phyloP scores from a whole-genome alignment of 179 eudicot species.

The Patellifolia procumbens region DNA sequence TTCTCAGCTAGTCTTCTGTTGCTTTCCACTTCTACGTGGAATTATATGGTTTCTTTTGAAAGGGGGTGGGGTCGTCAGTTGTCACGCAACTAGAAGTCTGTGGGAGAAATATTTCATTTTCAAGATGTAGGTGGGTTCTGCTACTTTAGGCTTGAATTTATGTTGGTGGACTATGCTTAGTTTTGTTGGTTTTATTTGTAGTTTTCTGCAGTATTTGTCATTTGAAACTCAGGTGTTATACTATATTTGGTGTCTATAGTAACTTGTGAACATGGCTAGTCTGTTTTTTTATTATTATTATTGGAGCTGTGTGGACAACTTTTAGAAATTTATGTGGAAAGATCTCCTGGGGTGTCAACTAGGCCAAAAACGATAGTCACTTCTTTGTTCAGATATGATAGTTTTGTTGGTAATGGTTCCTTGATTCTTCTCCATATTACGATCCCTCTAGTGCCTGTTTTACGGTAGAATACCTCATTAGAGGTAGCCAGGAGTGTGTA shows the following conservation, averaged over 20 bases:
- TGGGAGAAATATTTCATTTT: neutral
- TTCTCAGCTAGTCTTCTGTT: neutral
- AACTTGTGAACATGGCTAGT: neutral
- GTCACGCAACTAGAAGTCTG: neutral
- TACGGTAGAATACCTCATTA: neutral
- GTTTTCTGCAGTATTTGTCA: neutral
- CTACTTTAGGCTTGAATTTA: neutral
- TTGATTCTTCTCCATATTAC: neutral
- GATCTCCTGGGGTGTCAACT: neutral
- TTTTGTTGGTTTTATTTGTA: neutral
- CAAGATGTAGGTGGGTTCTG: neutral
- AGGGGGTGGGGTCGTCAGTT: neutral
- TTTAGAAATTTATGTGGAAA: slow-evolving; percentile 13
- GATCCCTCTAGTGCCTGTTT: neutral
- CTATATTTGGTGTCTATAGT: neutral
- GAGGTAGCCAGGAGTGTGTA: neutral
- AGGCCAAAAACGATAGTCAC: neutral
- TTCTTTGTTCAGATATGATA: neutral
- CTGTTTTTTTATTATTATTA: neutral
- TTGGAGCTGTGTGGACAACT: neutral
- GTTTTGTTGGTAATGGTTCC: neutral
- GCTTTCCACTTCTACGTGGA: too few relatives aligned
- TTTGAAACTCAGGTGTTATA: neutral
- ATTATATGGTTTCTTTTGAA: neutral
- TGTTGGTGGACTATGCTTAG: neutral